Evolutionary conservation across 2,329 filamentous ascomycete genomes (phyloP).

Genomic region (Curvularia verruculosa): DNA sequence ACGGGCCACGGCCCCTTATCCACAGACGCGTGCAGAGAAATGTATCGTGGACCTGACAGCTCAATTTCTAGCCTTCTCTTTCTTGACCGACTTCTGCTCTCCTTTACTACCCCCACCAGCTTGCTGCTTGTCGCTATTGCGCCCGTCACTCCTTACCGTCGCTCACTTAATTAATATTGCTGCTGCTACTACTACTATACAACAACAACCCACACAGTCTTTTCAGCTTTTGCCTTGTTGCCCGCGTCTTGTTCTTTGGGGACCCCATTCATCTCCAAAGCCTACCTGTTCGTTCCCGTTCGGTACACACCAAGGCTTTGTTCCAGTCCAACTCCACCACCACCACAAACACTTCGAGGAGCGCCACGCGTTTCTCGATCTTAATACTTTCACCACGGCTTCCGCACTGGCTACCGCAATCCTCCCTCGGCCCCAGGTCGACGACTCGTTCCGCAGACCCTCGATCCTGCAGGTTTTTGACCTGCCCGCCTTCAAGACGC

Average conservation of each 20-base stretch:
- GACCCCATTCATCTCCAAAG: constrained; percentile 23
- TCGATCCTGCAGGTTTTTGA: constrained; percentile 58
- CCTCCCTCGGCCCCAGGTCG: constrained; percentile 65
- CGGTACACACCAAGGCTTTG: constrained; percentile 12
- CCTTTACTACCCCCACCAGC: constrained; percentile 26
- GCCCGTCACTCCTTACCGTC: constrained; percentile 36
- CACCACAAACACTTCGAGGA: constrained; percentile 30
- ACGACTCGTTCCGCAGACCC: constrained; percentile 56
- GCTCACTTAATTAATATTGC: constrained; percentile 29
- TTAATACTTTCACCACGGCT: constrained; percentile 54
- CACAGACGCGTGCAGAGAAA: constrained; percentile 35
- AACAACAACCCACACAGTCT: constrained; percentile 36
- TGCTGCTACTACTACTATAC: too few relatives aligned
- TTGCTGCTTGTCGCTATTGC: constrained; percentile 28
- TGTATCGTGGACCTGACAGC: constrained; percentile 35
- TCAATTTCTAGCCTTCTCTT: constrained; percentile 28
- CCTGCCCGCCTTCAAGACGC: constrained; percentile 55
- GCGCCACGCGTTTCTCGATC: constrained; percentile 48
- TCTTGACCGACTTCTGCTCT: constrained; percentile 22
- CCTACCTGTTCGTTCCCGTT: constrained; percentile 6
- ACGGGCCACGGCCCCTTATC: constrained; percentile 30
- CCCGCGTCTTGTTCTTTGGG: constrained; percentile 24
- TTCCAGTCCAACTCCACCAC: constrained; percentile 14
- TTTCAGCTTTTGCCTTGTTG: constrained; percentile 22
- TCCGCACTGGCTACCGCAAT: constrained; percentile 64